Evolutionary conservation across 2,329 filamentous ascomycete species (phyloP).

Genomic region (Cladosporium sp.): DNA sequence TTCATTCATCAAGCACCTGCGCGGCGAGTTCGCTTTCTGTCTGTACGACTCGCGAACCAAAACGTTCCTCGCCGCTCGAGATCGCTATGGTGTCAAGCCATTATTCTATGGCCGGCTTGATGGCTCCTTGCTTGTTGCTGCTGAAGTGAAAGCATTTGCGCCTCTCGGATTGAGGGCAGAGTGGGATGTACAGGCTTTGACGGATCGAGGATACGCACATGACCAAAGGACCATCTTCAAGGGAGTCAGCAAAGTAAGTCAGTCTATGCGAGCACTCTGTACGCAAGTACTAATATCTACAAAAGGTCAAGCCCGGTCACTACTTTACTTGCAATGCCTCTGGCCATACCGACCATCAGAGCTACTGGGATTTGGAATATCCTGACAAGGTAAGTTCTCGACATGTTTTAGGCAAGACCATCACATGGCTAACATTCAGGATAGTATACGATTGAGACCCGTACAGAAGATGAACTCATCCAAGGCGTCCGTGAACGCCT

Average conservation of each 20-base stretch:
- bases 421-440: not conserved
- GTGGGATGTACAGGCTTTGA: constrained; percentile 55
- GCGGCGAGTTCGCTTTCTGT: constrained; percentile 57
- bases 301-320: constrained; percentile 48
- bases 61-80: constrained; percentile 50
- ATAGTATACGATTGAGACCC: constrained; percentile 39
- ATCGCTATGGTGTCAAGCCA: constrained; percentile 59
- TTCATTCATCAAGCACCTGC: constrained; percentile 47
- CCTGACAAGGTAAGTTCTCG: constrained; percentile 46
- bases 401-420: not conserved
- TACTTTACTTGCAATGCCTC: constrained; percentile 47
- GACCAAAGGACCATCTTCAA: constrained; percentile 55
- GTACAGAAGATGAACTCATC: constrained; percentile 55
- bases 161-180: constrained; percentile 54
- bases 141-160: constrained; percentile 56
- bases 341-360: constrained; percentile 42
- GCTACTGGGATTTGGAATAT: constrained; percentile 58
- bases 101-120: constrained; percentile 50
- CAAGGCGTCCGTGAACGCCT: constrained; percentile 52
- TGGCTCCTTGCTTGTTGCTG: constrained; percentile 48
- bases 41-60: constrained; percentile 49
- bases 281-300: not conserved
- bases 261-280: not conserved
- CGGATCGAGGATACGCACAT: constrained; percentile 47
- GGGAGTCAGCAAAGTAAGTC: constrained; percentile 41